Conservation (phyloP, 176 grass and related monocot species). For the Hyparrhenia diplandra region DNA sequence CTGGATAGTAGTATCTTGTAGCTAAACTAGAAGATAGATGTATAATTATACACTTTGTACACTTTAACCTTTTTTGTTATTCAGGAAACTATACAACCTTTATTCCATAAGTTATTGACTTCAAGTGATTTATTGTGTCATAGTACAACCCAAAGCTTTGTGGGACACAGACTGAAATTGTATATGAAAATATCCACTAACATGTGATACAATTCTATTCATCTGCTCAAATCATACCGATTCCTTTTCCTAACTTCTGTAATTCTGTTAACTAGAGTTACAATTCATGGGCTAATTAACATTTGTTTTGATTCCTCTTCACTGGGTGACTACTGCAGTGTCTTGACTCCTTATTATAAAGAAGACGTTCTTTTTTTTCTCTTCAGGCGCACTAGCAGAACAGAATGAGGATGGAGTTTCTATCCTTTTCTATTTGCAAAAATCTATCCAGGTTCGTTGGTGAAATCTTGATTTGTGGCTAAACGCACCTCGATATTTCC, state of each 20-base stretch:
- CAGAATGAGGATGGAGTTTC: conserved; percentile 97
- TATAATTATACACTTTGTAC: no score
- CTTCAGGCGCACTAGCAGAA: conserved; percentile 54
- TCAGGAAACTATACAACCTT: no score
- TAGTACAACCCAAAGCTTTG: no score
- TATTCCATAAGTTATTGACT: no score
- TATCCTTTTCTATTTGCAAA: conserved; percentile 96
- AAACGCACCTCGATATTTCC: background rate
- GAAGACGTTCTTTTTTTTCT: conserved; percentile 96
- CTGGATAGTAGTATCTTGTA: conserved; percentile 1
- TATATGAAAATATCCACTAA: background rate
- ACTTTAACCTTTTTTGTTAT: background rate
- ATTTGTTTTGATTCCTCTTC: background rate
- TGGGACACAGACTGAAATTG: background rate
- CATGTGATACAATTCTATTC: background rate
- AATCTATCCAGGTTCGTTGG: conserved; percentile 81
- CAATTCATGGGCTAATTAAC: conserved; percentile 5
- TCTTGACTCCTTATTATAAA: conserved; percentile 94
- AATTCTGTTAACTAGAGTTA: background rate
- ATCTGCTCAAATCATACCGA: background rate
- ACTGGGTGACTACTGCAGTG: conserved; percentile 46
- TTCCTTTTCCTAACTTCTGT: background rate
- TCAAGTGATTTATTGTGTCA: no score
- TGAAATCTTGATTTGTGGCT: background rate
- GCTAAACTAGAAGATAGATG: conserved; percentile 8